Base-by-base conservation (phyloP, 2,329 filamentous ascomycete species). In the Ceratocystis huliohia region DNA sequence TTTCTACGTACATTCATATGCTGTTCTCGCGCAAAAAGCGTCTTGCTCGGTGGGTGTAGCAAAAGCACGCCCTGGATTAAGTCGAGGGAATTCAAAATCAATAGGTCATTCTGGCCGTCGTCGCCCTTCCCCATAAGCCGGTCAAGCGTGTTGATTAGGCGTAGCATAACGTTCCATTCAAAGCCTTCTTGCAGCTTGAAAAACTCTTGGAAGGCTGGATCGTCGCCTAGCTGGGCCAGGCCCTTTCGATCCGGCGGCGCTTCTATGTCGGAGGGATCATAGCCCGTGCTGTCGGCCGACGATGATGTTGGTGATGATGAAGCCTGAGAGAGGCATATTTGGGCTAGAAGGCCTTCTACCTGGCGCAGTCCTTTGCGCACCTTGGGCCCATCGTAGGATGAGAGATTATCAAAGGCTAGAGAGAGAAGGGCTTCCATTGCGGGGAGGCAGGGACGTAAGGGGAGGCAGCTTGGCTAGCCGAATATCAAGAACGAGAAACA, bases 141-240 rank as follows among this genome's bases (percentile, higher is more conserved):
- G 75, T 96, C 91, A 56, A 97, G 84, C 66, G 90, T 95, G 65
- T 87, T 85, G 69, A 96, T 87, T 68, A 97, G 81, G 68, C 91
- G 86, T 77, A 91, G 86, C 15, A 91, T 88, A 66, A 97, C 90
- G 78, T 99, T 99, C 89, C 91, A 97, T 78, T 97, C 91, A 74
- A 99, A 99, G 2, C 92, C 90, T 73, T 97, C 92, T 75, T 99
- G 94, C 70, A 97, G 76, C 75, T 96, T 91, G 80, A 96, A 96
- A 79, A 97, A 97, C 76, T 96, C 91, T 70, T 90, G 82, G 74
- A 96, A 97, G 22, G 92, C 93, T 22, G 89, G 90, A 75, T 97
- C 94, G 69, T 87, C 84, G 63, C 84, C 82, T 69, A 96, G 78
- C 67, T 91, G 86, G 25, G 79, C 78, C 63, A 96, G 81, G 15